These are phyloP conservation scores for Globisporangium ultimum DNA, from an alignment of 352 stramenopile species.

Conservation along the genomic window DNA sequence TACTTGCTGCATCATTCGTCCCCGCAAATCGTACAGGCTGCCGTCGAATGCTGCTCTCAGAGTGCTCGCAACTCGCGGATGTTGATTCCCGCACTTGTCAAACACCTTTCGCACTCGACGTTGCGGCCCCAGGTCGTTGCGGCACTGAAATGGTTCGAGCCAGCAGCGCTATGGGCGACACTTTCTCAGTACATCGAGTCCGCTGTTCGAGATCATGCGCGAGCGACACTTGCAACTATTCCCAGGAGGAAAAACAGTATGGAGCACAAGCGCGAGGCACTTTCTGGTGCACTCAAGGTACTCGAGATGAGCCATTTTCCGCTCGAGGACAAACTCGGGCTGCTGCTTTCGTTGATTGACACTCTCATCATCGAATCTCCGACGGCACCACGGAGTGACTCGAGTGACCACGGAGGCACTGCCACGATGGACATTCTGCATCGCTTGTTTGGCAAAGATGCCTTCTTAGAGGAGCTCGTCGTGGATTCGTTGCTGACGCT, in stretches of 20 bases:
- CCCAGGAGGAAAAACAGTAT: slow-evolving; percentile 5
- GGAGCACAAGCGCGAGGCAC: slow-evolving; percentile 45
- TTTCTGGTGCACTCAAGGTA: slow-evolving; percentile 64
- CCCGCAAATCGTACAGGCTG: slow-evolving; percentile 68
- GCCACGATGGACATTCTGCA: slow-evolving; percentile 43
- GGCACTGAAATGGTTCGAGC: slow-evolving; percentile 70
- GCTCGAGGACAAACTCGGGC: slow-evolving; percentile 62
- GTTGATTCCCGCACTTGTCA: slow-evolving; percentile 79
- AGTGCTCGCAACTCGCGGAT: slow-evolving; percentile 76
- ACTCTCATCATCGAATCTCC: slow-evolving; percentile 38
- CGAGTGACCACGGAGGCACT: slow-evolving; percentile 15
- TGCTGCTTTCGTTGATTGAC: slow-evolving; percentile 64
- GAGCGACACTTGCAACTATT: neutral
- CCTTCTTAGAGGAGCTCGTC: slow-evolving; percentile 62
- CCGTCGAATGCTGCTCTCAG: slow-evolving; percentile 77
- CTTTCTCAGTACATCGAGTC: slow-evolving; percentile 68
- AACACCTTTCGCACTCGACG: slow-evolving; percentile 67
- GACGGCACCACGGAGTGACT: neutral
- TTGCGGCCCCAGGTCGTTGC: slow-evolving; percentile 65
- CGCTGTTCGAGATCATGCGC: slow-evolving; percentile 17
- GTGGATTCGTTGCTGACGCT: slow-evolving; percentile 58
- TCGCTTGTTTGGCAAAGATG: slow-evolving; percentile 63
- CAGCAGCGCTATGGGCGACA: slow-evolving; percentile 54
- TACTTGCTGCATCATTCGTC: slow-evolving; percentile 80
- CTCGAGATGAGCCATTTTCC: slow-evolving; percentile 55